Conservation (phyloP, 257 asterid species). For the Salvia splendens region DNA sequence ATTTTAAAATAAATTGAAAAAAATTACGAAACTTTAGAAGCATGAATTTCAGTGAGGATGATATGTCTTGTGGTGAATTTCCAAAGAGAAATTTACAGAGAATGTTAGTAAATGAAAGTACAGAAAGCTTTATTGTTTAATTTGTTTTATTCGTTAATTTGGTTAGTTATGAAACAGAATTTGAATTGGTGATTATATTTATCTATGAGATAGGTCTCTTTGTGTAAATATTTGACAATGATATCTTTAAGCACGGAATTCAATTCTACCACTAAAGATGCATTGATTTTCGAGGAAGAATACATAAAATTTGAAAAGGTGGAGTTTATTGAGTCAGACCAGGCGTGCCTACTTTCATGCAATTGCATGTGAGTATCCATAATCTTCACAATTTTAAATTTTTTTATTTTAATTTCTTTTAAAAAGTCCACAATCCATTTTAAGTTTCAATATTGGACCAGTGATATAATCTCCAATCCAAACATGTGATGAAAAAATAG, state of each 20-base stretch:
- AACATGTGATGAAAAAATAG: no score
- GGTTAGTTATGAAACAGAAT: conserved; percentile 16
- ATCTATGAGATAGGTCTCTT: conserved; percentile 34
- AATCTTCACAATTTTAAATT: conserved; percentile 18
- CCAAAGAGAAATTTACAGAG: conserved; percentile 40
- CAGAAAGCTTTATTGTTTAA: not conserved
- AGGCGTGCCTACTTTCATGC: conserved; percentile 71
- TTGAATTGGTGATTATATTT: conserved; percentile 30
- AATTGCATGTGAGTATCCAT: conserved; percentile 59
- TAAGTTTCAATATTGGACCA: no score
- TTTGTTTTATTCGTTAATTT: not conserved
- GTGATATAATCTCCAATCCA: no score
- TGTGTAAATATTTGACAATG: conserved; percentile 24
- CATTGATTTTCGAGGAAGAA: conserved; percentile 50
- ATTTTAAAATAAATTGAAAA: no score
- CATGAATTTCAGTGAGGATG: conserved; percentile 52
- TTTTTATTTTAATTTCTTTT: not conserved
- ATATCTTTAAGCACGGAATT: conserved; percentile 62
- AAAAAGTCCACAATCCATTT: not conserved
- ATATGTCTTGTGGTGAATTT: conserved; percentile 27
- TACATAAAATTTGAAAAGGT: conserved; percentile 3
- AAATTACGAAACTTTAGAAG: not conserved
- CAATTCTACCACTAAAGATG: conserved; percentile 47
- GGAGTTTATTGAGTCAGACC: conserved; percentile 36
- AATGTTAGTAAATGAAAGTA: conserved; percentile 43